Base-by-base conservation (phyloP, 2,329 filamentous ascomycete genomes). In the Fusarium ramigenum region DNA sequence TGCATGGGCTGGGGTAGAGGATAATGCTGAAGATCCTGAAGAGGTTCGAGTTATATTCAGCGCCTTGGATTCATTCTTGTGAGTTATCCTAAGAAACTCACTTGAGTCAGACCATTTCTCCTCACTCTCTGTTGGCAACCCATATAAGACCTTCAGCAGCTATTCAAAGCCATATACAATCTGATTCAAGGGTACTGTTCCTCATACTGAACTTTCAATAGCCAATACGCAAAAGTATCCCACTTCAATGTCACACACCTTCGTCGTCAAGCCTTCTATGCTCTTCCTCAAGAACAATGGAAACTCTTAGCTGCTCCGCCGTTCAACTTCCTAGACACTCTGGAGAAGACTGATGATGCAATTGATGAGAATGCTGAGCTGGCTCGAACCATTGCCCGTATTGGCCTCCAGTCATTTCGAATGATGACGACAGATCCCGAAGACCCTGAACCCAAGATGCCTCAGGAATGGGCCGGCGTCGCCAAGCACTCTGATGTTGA, bases 201-300 rank as follows among this genome's bases (percentile, higher is more conserved):
- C 34, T 59, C 15, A 62, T 74, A 59, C 63, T 78, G 61, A 72
- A 70, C 72, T 34, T 28, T 44, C 54, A 53, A 40, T 75, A 97
- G 94, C 61, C 93, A 95, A 83, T 98, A 98, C 81, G 92, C 93
- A 73, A 93, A 92, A 77, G 89, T 91, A 30, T 93, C 95, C 9
- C 96, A 98, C 81, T 93, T 93, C 84, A 97, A 97, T 82, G 92
- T 93, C 73, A 98, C 96, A 9, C 96, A 98, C 82, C 88, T 95
- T 23, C 92, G 96, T 28, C 91, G 97, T 34, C 95, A 96, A 82
- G 93, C 94, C 19, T 98, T 99, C 83, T 99, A 98, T 81, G 93
- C 95, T 14, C 87, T 99, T 10, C 94, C 96, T 3, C 90, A 92
- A 66, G 85, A 88, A 4, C 95, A 99, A 80, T 96, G 94, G 91